Evolutionary conservation across 2,329 filamentous ascomycete genomes (phyloP).

Genomic region (Huntiella bhutanensis): DNA sequence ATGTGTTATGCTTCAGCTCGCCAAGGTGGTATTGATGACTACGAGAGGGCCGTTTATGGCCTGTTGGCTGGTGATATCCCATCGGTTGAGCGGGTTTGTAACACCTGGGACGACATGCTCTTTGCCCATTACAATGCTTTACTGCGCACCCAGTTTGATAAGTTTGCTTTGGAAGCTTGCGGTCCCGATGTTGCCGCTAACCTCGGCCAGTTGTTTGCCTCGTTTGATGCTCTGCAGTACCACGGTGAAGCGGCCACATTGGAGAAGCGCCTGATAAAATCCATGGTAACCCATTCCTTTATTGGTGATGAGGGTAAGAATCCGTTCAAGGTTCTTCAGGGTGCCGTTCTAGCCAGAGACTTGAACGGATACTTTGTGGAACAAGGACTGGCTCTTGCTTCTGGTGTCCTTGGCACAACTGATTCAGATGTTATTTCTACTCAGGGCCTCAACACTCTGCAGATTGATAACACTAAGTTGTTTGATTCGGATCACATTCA

Average conservation of each 20-base stretch:
- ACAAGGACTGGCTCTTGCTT: slow-evolving; percentile 33
- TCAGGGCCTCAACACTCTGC: slow-evolving; percentile 17
- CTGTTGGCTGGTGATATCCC: slow-evolving; percentile 69
- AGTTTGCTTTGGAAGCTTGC: slow-evolving; percentile 40
- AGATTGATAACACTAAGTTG: slow-evolving; percentile 26
- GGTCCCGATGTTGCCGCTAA: slow-evolving; percentile 32
- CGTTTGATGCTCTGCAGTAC: slow-evolving; percentile 46
- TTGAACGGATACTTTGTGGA: slow-evolving; percentile 38
- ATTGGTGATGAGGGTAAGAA: slow-evolving; percentile 39
- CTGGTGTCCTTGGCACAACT: slow-evolving; percentile 18
- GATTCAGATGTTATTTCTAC: slow-evolving; percentile 13
- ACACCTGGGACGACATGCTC: slow-evolving; percentile 68
- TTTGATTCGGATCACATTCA: slow-evolving; percentile 39
- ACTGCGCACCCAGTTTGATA: slow-evolving; percentile 60
- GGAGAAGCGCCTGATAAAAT: slow-evolving; percentile 39
- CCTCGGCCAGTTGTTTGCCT: slow-evolving; percentile 38
- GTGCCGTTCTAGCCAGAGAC: slow-evolving; percentile 49
- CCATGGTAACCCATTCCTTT: slow-evolving; percentile 35
- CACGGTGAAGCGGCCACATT: slow-evolving; percentile 35
- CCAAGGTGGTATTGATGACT: slow-evolving; percentile 50
- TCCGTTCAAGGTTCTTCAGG: slow-evolving; percentile 59
- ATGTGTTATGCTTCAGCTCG: slow-evolving; percentile 57
- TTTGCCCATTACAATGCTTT: slow-evolving; percentile 81
- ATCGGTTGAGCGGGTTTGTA: slow-evolving; percentile 58
- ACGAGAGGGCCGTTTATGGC: slow-evolving; percentile 80